A percentile compares a stretch with the other conserved stretches of the same genome.
Evolutionary conservation across 73 alveolate genomes (phyloP).

Genomic region (Symbiodinium natans): DNA sequence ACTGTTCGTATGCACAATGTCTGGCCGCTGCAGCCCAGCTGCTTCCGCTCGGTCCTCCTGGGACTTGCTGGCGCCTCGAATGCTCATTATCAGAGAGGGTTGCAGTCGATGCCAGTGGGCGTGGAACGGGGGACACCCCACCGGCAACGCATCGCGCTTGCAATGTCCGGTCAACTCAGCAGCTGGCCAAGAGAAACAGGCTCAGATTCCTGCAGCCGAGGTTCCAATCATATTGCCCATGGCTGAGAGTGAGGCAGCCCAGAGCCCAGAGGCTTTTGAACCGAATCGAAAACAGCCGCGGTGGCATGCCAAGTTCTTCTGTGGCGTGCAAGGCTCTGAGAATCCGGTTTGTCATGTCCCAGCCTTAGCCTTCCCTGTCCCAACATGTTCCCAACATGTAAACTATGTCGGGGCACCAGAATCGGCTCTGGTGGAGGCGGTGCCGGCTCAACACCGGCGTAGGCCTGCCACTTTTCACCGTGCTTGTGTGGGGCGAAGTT

Average conservation of each 20-base stretch:
- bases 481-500: no score
- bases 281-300: no score
- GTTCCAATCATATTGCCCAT: not conserved
- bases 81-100: no score
- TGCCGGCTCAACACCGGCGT: conserved; percentile 89
- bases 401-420: not conserved
- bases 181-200: no score
- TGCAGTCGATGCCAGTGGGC: no score
- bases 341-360: not conserved
- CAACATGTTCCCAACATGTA: no score
- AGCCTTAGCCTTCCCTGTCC: no score
- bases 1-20: not conserved
- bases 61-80: not conserved
- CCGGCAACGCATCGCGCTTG: no score
- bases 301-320: no score
- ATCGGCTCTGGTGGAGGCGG: conserved; percentile 75
- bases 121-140: no score
- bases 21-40: not conserved
- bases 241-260: not conserved
- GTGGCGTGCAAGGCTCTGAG: not conserved
- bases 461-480: conserved; percentile 14
- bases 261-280: not conserved
- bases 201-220: not conserved
- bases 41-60: not conserved
- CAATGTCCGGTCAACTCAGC: no score